A percentile compares a stretch with the other conserved stretches of the same genome.
Conservation (phyloP, 768 basidiomycete genomes). For the Hydnum rufescens region DNA sequence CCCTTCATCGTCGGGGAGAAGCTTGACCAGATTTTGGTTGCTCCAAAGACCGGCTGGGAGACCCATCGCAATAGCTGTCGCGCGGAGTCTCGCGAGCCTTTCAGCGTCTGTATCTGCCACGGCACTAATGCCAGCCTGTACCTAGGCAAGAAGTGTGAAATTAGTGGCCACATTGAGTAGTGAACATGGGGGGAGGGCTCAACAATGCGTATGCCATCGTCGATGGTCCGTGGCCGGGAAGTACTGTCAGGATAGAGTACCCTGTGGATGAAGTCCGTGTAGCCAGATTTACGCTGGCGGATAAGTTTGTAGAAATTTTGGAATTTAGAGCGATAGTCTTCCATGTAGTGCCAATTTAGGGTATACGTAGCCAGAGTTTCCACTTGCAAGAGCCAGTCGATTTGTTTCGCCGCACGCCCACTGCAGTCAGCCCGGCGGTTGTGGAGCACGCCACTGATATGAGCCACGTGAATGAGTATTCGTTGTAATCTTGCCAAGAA, state of each 20-base stretch:
- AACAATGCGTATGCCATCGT: not conserved
- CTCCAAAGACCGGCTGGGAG: too few relatives aligned
- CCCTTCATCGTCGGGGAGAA: constrained; percentile 4
- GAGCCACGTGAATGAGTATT: not conserved
- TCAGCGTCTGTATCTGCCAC: too few relatives aligned
- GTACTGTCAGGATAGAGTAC: not conserved
- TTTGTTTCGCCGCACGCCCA: not conserved
- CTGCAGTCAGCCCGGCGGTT: not conserved
- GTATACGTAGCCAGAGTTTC: not conserved
- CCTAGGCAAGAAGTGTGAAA: too few relatives aligned
- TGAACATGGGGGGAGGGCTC: not conserved
- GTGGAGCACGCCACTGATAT: not conserved
- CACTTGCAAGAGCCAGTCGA: not conserved
- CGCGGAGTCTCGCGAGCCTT: too few relatives aligned
- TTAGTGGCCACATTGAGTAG: too few relatives aligned
- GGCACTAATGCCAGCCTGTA: too few relatives aligned
- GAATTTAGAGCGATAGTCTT: not conserved
- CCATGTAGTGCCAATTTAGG: not conserved
- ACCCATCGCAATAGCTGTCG: too few relatives aligned
- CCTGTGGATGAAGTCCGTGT: not conserved
- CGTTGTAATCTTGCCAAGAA: not conserved
- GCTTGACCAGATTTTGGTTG: constrained; percentile 3
- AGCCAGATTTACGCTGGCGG: not conserved
- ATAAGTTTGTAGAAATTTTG: not conserved
- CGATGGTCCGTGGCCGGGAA: not conserved